Evolutionary conservation across 805 yeast species (phyloP).

Genomic region (Teunomyces gatunensis): DNA sequence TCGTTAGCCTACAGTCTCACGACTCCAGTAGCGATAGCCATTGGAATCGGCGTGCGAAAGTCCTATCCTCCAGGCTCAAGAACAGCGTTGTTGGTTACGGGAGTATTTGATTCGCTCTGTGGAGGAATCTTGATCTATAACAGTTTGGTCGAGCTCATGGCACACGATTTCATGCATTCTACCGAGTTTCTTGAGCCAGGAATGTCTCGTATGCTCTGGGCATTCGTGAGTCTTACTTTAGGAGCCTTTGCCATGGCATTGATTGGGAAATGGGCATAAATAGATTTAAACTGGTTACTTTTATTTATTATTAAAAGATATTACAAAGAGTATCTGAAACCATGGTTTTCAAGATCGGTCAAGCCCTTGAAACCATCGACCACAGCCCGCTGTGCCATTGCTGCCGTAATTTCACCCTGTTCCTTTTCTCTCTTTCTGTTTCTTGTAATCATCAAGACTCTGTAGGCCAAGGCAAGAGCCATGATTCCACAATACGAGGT

Average conservation of each 20-base stretch:
- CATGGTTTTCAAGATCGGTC: conserved; percentile 57
- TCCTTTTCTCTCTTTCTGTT: conserved; percentile 48
- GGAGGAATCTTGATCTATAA: conserved; percentile 78
- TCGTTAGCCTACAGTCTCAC: conserved; percentile 38
- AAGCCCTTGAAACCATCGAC: conserved; percentile 49
- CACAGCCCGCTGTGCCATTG: conserved; percentile 13
- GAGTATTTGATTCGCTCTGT: conserved; percentile 71
- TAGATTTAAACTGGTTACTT: no score
- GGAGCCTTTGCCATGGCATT: conserved; percentile 34
- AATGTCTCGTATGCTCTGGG: conserved; percentile 20
- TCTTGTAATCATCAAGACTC: conserved; percentile 53
- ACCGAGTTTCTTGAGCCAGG: conserved; percentile 22
- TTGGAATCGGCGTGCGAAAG: conserved; percentile 73
- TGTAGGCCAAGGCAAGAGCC: conserved; percentile 9
- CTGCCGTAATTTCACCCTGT: conserved; percentile 28
- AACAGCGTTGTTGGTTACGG: conserved; percentile 61
- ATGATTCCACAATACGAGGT: conserved; percentile 21
- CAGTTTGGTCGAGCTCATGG: conserved; percentile 76
- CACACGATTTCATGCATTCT: conserved; percentile 66
- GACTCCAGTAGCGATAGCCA: conserved; percentile 74
- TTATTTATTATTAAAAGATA: not conserved
- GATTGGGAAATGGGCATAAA: conserved; percentile 34
- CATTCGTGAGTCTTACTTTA: conserved; percentile 19
- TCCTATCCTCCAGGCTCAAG: conserved; percentile 59
- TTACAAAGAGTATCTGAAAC: conserved; percentile 50